phyloP scores from a whole-genome alignment of 805 yeast genomes.

The Citeromyces nyonsensis region DNA sequence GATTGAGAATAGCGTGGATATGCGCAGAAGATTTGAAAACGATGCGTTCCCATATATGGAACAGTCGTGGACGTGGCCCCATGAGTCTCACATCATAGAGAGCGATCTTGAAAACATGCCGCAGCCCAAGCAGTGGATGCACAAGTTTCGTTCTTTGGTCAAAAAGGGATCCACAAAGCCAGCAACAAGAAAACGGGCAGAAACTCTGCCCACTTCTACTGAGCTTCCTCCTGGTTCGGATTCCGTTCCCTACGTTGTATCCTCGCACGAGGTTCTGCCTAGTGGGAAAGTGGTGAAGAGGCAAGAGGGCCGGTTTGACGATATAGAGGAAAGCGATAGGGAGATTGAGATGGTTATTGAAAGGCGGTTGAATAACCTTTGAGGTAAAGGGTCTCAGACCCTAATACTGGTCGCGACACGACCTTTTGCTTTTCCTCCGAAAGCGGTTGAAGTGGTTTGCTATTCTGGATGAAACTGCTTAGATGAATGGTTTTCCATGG shows the following conservation, averaged over 20 bases:
- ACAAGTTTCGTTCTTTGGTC: constrained; percentile 13
- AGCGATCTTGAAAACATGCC: constrained; percentile 9
- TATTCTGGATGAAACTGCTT: no score
- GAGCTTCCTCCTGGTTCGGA: constrained; percentile 38
- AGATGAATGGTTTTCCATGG: no score
- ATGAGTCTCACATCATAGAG: constrained; percentile 14
- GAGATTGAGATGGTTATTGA: no score
- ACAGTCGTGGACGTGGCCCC: constrained; percentile 63
- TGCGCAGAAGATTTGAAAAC: constrained; percentile 58
- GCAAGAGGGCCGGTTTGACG: neutral
- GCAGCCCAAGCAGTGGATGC: constrained; percentile 5
- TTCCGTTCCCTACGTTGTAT: constrained; percentile 14
- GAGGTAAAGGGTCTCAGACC: no score
- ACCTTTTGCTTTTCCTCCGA: no score
- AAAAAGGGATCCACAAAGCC: constrained; percentile 18
- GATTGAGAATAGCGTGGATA: constrained; percentile 52
- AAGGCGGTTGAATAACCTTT: no score
- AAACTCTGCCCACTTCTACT: constrained; percentile 24
- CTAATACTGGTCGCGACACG: no score
- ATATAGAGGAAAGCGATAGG: no score
- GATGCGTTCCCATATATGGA: constrained; percentile 58
- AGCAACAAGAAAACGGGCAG: constrained; percentile 29
- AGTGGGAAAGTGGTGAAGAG: constrained; percentile 51
- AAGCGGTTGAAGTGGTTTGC: no score
- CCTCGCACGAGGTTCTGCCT: constrained; percentile 41